Evolutionary conservation across 202 grass and related monocot genomes (phyloP).

Genomic region (Zizania palustris): DNA sequence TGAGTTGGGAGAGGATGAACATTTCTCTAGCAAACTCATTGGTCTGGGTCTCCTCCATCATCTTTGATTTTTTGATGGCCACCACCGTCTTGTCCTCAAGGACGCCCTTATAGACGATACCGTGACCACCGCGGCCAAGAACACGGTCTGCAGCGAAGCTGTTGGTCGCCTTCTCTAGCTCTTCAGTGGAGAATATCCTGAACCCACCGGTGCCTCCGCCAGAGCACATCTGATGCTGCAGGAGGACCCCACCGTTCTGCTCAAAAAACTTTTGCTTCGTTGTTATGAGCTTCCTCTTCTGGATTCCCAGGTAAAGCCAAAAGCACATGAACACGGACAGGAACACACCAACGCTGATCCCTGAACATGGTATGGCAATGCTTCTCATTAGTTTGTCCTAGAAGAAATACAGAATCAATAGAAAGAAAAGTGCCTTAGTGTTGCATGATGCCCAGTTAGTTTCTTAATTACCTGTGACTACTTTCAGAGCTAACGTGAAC

Average conservation of each 20-base stretch:
- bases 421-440: background rate
- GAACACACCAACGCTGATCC: slow-evolving; percentile 53
- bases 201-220: slow-evolving; percentile 34
- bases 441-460: background rate
- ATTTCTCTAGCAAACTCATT: slow-evolving; percentile 72
- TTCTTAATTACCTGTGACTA: slow-evolving; percentile 56
- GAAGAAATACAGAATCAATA: background rate
- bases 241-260: slow-evolving; percentile 69
- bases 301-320: slow-evolving; percentile 45
- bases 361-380: slow-evolving; percentile 24
- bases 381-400: background rate
- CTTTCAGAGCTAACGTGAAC: slow-evolving; percentile 61
- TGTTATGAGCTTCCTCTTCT: slow-evolving; percentile 68
- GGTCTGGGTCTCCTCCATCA: slow-evolving; percentile 50
- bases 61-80: slow-evolving; percentile 75
- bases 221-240: slow-evolving; percentile 62
- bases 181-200: slow-evolving; percentile 61
- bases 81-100: slow-evolving; percentile 53
- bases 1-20: slow-evolving; percentile 80
- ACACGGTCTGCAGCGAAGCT: slow-evolving; percentile 41
- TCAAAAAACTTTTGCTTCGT: slow-evolving; percentile 69
- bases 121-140: slow-evolving; percentile 64
- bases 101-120: slow-evolving; percentile 62
- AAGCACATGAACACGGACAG: slow-evolving; percentile 46
- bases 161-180: slow-evolving; percentile 70